Evolutionary conservation across 495 filamentous ascomycete genomes (phyloP).

Genomic region (Hypoxylon subgilvum): DNA sequence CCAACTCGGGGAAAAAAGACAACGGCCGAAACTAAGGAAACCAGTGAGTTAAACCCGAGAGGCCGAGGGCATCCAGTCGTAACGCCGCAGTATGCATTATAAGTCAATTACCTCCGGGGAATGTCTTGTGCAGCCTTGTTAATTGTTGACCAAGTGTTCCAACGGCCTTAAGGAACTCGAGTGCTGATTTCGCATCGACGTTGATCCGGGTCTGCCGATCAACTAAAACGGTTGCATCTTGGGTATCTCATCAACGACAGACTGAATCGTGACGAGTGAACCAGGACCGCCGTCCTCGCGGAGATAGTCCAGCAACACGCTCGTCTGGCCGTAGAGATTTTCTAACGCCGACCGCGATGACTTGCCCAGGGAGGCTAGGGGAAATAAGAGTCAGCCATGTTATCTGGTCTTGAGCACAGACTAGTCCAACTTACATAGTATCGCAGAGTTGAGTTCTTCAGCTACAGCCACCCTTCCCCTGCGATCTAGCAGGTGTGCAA

Average conservation of each 20-base stretch:
- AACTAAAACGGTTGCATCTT: slow-evolving; percentile 37
- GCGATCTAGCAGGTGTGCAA: slow-evolving; percentile 80
- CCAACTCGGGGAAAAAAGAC: not conserved
- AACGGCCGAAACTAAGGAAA: not conserved
- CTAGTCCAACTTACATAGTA: slow-evolving; percentile 70
- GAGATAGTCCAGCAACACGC: slow-evolving; percentile 80
- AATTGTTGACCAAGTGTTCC: not conserved
- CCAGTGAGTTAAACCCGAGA: not conserved
- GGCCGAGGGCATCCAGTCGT: not conserved
- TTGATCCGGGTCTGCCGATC: not conserved
- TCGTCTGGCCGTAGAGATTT: slow-evolving; percentile 84
- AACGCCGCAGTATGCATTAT: slow-evolving; percentile 10
- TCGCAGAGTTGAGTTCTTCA: slow-evolving; percentile 93
- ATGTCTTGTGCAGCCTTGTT: not conserved
- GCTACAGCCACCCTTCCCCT: slow-evolving; percentile 79
- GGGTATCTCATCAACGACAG: slow-evolving; percentile 59
- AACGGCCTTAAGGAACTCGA: not conserved
- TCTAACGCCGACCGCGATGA: slow-evolving; percentile 87
- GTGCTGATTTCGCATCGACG: not conserved
- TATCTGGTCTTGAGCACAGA: slow-evolving; percentile 7
- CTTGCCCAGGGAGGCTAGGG: slow-evolving; percentile 83
- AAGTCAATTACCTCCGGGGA: slow-evolving; percentile 8
- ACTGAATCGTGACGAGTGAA: slow-evolving; percentile 84
- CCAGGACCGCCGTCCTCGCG: slow-evolving; percentile 82
- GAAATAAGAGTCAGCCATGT: slow-evolving; percentile 36